Conservation (phyloP, 495 filamentous ascomycete species). For the Friedmanniomyces endolithicus region DNA sequence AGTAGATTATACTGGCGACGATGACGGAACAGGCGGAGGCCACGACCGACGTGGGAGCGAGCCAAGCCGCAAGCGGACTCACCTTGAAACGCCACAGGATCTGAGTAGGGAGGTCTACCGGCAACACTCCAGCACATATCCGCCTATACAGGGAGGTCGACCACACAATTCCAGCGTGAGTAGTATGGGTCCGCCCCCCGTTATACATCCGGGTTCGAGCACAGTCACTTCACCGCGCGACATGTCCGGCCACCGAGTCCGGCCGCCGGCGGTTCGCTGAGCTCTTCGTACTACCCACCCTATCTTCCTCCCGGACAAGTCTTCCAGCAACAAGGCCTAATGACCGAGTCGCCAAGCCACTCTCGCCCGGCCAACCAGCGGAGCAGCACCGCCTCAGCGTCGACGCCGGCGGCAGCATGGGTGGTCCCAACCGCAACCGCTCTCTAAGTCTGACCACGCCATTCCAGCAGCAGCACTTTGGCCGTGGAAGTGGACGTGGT, state of each 20-base stretch:
- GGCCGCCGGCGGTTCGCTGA: conserved; percentile 3
- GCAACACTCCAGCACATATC: conserved; percentile 62
- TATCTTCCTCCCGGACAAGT: neutral
- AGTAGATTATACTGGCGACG: conserved; percentile 45
- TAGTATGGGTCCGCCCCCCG: conserved; percentile 23
- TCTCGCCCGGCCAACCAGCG: conserved; percentile 59
- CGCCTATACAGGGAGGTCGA: conserved; percentile 38
- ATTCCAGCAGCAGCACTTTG: conserved; percentile 54
- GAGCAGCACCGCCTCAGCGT: conserved; percentile 49
- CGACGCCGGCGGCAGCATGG: conserved; percentile 32
- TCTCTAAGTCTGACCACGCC: conserved; percentile 60
- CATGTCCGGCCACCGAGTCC: conserved; percentile 17
- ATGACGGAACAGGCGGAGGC: conserved; percentile 38
- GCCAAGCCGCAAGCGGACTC: conserved; percentile 57
- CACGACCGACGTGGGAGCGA: conserved; percentile 35
- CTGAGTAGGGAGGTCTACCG: conserved; percentile 38
- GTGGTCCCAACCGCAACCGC: conserved; percentile 40
- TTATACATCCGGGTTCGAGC: conserved; percentile 18
- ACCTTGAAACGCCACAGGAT: conserved; percentile 39
- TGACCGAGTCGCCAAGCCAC: conserved; percentile 82
- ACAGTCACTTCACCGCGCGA: conserved; percentile 20
- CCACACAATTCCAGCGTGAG: conserved; percentile 19
- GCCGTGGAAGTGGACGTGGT: conserved; percentile 35
- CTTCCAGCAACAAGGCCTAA: conserved; percentile 39
- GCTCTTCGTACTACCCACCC: conserved; percentile 2